Conservation (phyloP, 371 early-diverging fungal genomes). For the Actinomortierella wolfii region DNA sequence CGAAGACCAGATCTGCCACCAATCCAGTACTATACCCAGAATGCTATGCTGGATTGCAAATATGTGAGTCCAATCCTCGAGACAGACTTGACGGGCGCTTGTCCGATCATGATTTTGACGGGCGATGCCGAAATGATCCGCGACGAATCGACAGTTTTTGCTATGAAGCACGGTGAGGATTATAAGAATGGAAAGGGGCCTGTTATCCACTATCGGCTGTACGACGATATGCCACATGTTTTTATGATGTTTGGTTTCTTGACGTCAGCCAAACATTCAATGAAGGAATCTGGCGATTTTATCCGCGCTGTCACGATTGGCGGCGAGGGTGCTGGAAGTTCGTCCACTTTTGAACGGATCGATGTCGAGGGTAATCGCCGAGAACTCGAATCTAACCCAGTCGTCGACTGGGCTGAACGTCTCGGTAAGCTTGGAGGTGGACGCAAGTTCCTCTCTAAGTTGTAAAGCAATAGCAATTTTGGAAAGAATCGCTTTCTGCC, state of each 20-base stretch:
- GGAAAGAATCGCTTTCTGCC: no score
- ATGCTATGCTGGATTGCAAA: constrained; percentile 50
- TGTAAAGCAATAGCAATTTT: no score
- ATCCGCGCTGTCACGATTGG: constrained; percentile 16
- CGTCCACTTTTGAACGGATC: constrained; percentile 8
- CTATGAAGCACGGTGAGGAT: constrained; percentile 16
- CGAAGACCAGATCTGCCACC: constrained; percentile 40
- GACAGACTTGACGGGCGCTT: constrained; percentile 49
- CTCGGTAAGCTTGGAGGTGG: constrained; percentile 41
- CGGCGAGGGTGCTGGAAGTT: neutral
- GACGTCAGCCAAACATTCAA: constrained; percentile 16
- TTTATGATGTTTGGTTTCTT: constrained; percentile 60
- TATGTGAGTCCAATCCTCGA: constrained; percentile 60
- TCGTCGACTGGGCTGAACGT: constrained; percentile 28
- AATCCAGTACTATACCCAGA: constrained; percentile 62
- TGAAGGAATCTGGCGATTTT: constrained; percentile 23
- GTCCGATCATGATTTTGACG: constrained; percentile 53
- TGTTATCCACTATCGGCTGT: constrained; percentile 53
- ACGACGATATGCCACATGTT: constrained; percentile 81
- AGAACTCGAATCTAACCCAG: constrained; percentile 20
- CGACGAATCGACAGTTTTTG: constrained; percentile 63
- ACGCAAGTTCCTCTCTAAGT: constrained; percentile 17
- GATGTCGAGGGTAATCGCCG: constrained; percentile 16
- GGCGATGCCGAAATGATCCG: constrained; percentile 70
- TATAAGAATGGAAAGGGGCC: constrained; percentile 6